Base-by-base conservation (phyloP, 2,329 filamentous ascomycete species). In the Exophiala bonariae region DNA sequence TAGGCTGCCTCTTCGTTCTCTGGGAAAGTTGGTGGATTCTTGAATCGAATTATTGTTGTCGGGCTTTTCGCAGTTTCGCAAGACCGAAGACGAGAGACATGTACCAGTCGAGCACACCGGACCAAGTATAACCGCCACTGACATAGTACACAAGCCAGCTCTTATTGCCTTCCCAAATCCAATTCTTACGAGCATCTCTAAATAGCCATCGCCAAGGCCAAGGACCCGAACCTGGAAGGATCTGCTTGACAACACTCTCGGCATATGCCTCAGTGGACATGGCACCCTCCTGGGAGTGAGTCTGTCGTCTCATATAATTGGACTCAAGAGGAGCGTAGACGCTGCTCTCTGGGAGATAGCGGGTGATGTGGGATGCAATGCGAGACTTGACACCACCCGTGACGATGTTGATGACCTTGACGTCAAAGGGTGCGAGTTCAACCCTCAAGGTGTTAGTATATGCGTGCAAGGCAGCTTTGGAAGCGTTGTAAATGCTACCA, bases 301-400 rank as follows among this genome's bases (percentile, higher is more conserved):
- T 46, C 33, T 57, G 56, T 14, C 56, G 48, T 32, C 51, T 28
- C 10, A 49, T 14, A 19, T 53, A 58, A 16, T 48, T 44, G 7
- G 42, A 35, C 28, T 57, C 51, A 16, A 55, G 33, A 2, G 46
- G 28, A 10, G 38, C 26, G 18, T 58, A 58, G 3, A 46, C 23
- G 35, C 54, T 57, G 32, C 52, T 26, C 13, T 42, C 32, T 2
- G 55, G 55, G 14, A 58, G 20, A 23, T 49, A 41, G 9, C 49
- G 43, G 16, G 40, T 50, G 26, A 46, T 41, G 17, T 57, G 54
- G 11, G 41, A 31, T 8, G 40, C 30, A 55, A 84, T 81, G 23
- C 78, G 78, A 33, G 73, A 77, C 59, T 77, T 74, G 23, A 84
- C 80, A 8, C 81, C 80, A 8, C 81, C 81, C 1, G 81, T 83